Evolutionary conservation across 176 grass and related monocot species (phyloP).

Genomic region (Eragrostis curvula): DNA sequence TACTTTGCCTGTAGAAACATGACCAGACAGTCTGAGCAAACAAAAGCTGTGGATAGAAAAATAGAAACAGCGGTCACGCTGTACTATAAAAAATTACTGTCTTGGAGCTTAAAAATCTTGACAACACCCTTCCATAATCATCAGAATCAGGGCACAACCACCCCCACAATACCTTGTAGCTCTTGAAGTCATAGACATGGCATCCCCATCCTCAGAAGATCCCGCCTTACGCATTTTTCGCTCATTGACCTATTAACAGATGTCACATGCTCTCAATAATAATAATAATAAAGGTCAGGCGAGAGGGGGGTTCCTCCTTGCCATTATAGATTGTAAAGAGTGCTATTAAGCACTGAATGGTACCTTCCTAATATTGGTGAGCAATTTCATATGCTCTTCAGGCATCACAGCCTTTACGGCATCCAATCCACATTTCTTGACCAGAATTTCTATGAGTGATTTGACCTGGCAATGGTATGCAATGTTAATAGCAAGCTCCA

Average conservation of each 20-base stretch:
- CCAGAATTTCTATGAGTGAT: conserved; percentile 88
- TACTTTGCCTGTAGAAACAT: conserved; percentile 68
- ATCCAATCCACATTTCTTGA: conserved; percentile 94
- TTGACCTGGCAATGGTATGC: conserved; percentile 64
- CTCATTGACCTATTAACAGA: conserved; percentile 69
- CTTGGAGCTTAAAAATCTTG: conserved; percentile 19
- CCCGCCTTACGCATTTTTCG: conserved; percentile 74
- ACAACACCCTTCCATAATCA: neutral
- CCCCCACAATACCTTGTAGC: conserved; percentile 68
- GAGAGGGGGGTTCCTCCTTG: neutral
- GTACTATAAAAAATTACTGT: conserved; percentile 2
- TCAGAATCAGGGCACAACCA: conserved; percentile 16
- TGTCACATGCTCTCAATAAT: conserved; percentile 17
- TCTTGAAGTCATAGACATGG: conserved; percentile 56
- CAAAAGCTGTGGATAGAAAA: neutral
- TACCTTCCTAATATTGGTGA: conserved; percentile 94
- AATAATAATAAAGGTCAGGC: neutral
- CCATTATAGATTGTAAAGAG: neutral
- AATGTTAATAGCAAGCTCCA: neutral
- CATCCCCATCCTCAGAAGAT: conserved; percentile 71
- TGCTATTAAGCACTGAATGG: conserved; percentile 12
- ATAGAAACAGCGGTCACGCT: no score
- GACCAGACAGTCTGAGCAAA: conserved; percentile 22
- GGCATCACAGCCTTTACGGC: conserved; percentile 95
- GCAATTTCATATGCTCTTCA: conserved; percentile 93